Conservation (phyloP, 1,284 basidiomycete species). For the Cutaneotrichosporon arboriforme region DNA sequence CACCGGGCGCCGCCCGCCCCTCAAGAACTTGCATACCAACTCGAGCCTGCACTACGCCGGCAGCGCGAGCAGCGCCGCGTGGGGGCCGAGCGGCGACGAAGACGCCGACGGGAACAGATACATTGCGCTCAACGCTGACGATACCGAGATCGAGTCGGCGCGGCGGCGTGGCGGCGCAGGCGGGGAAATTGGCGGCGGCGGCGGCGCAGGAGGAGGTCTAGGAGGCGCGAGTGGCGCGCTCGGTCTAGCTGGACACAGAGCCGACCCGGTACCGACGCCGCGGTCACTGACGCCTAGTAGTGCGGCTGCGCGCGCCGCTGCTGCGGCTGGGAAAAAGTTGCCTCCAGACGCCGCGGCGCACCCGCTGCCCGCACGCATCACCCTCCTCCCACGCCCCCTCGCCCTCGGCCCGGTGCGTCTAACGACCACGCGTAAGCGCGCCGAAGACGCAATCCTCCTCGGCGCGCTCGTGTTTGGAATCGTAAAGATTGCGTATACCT, state of each 20-base stretch:
- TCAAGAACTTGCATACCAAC: not conserved
- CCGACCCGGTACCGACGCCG: not conserved
- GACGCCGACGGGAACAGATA: conserved; percentile 22
- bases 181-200: not conserved
- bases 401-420: conserved; percentile 7
- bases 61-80: conserved; percentile 26
- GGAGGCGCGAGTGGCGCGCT: too few relatives aligned
- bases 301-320: too few relatives aligned
- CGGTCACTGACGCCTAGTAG: not conserved
- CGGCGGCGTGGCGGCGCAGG: too few relatives aligned
- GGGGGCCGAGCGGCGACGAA: conserved; percentile 26
- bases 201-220: not conserved
- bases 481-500: conserved; percentile 26
- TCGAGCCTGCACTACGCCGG: conserved; percentile 18
- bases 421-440: conserved; percentile 30
- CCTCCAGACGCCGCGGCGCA: conserved; percentile 15
- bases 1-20: not conserved
- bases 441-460: conserved; percentile 37
- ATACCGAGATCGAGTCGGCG: conserved; percentile 9
- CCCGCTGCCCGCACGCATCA: conserved; percentile 17
- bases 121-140: conserved; percentile 11
- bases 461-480: conserved; percentile 31
- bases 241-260: too few relatives aligned
- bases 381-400: conserved; percentile 23
- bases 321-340: not conserved